Base-by-base conservation (phyloP, 257 asterid genomes). In the Solanum okadae region DNA sequence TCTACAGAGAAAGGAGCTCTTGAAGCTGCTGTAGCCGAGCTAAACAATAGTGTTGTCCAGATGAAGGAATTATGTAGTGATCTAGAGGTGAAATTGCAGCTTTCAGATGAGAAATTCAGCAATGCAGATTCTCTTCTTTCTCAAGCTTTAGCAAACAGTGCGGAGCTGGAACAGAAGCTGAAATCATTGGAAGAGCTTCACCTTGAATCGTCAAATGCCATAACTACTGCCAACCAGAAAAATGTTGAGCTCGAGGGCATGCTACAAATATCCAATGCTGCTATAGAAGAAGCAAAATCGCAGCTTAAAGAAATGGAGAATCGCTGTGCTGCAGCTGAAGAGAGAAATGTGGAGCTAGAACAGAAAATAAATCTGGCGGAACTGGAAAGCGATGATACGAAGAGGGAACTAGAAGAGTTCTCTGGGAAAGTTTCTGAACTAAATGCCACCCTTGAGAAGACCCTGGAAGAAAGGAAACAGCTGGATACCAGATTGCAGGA, bases 21-120 rank as follows among this genome's bases (percentile, higher is more conserved):
- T 71, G 98, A 95, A 89, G 94, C 92, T 79, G 92, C 92, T 81
- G 92, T 95, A 29, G 83, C 94, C 52, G 95, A 95, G 85, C 90
- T 94, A 31, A 96, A 93, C 34, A 93, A 86, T 42, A 92, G 92
- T 82, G 85, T 88, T 72, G 86, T 88, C 86, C 94, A 91, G 90
- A 87, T 94, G 95, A 96, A 96, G 92, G 98, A 94, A 88, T 67
- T 94, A 56, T 93, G 95, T 91, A 89, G 88, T 87, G 98, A 94
- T 25, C 98, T 97, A 25, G 98, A 97, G 90, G 94, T 92, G 16
- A 95, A 93, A 93, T 87, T 95, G 96, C 93, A 93, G 91, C 90
- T 88, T 56, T 96, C 99, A 1, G 98, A 96, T 29, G 98, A 96
- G 52, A 94, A 95, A 85, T 95, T 94, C 90, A 65, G 88, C 91